Evolutionary conservation across 495 filamentous ascomycete species (phyloP).

Genomic region (Hyaloscypha bicolor): DNA sequence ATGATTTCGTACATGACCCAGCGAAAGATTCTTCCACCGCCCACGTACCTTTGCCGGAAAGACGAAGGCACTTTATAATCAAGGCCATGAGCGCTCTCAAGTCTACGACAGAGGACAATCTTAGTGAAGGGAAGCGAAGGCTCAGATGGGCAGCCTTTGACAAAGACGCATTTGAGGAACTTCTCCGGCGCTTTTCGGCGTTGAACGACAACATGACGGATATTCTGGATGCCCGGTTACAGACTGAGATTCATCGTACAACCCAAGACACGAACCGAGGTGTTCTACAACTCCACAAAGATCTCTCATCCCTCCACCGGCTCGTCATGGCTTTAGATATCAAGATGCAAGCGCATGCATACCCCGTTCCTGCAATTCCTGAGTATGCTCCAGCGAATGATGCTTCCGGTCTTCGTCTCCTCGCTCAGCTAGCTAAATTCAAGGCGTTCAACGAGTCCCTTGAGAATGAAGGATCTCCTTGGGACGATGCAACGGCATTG

Average conservation of each 20-base stretch:
- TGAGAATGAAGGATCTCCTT: too few species aligned
- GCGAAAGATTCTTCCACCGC: slow-evolving; percentile 16
- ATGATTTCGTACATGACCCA: slow-evolving; percentile 14
- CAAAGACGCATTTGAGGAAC: slow-evolving; percentile 44
- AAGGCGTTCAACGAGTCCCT: slow-evolving; percentile 44
- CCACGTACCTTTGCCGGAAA: slow-evolving; percentile 35
- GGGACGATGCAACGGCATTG: too few species aligned
- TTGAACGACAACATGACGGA: slow-evolving; percentile 50
- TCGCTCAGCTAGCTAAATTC: slow-evolving; percentile 48
- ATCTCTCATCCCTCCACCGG: slow-evolving; percentile 42
- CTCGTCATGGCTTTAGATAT: slow-evolving; percentile 40
- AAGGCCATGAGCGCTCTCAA: slow-evolving; percentile 42
- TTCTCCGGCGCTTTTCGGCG: slow-evolving; percentile 41
- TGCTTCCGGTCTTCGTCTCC: slow-evolving; percentile 22
- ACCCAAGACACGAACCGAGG: slow-evolving; percentile 49
- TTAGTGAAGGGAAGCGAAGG: slow-evolving; percentile 32
- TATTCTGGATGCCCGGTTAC: slow-evolving; percentile 45
- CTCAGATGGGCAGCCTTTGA: slow-evolving; percentile 47
- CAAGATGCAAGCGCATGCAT: slow-evolving; percentile 14
- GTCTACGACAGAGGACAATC: slow-evolving; percentile 23
- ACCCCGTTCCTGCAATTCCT: slow-evolving; percentile 33
- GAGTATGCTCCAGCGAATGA: slow-evolving; percentile 38
- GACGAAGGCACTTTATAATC: slow-evolving; percentile 43
- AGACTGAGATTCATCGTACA: slow-evolving; percentile 46
- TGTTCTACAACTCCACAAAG: slow-evolving; percentile 45